Percentiles rank a stretch among this genome's conserved stretches.
Conservation (phyloP, 352 stramenopile species). For the Pythium vanterpoolii region DNA sequence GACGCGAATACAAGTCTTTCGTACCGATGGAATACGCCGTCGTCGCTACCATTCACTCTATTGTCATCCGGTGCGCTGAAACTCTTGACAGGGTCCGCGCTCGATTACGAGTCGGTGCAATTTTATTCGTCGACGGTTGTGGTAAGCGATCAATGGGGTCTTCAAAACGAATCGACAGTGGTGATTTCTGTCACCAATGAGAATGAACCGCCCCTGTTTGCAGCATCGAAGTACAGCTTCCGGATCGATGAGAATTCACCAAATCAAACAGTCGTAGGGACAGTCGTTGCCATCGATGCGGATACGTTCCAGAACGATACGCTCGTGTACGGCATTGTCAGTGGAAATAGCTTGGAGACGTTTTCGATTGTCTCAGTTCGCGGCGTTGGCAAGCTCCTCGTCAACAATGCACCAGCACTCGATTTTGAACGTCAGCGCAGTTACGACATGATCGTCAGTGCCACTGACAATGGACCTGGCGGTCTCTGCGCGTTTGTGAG, state of each 20-base stretch:
- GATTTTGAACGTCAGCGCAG: slow-evolving; percentile 39
- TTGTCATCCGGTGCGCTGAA: slow-evolving; percentile 1
- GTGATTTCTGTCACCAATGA: slow-evolving; percentile 38
- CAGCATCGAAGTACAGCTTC: slow-evolving; percentile 29
- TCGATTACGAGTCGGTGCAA: slow-evolving; percentile 22
- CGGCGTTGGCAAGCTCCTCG: slow-evolving; percentile 32
- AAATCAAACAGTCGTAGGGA: slow-evolving; percentile 29
- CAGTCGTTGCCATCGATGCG: slow-evolving; percentile 31
- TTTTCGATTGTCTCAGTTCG: slow-evolving; percentile 39
- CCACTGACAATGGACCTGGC: slow-evolving; percentile 27
- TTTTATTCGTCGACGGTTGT: slow-evolving; percentile 19
- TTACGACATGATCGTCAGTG: slow-evolving; percentile 27
- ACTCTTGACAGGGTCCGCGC: slow-evolving; percentile 12
- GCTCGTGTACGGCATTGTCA: slow-evolving; percentile 40
- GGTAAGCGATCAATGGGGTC: slow-evolving; percentile 31
- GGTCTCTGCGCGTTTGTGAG: slow-evolving; percentile 21
- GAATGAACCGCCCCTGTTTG: slow-evolving; percentile 47
- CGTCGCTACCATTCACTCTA: slow-evolving; percentile 7
- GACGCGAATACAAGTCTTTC: slow-evolving; percentile 13
- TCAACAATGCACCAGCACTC: slow-evolving; percentile 29
- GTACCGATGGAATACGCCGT: slow-evolving; percentile 5
- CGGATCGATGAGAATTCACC: slow-evolving; percentile 34
- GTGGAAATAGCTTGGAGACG: slow-evolving; percentile 35
- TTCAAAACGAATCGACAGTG: slow-evolving; percentile 21
- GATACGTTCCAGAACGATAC: slow-evolving; percentile 55